Conservation (phyloP, 2,329 filamentous ascomycete genomes). For the Emergomyces orientalis region DNA sequence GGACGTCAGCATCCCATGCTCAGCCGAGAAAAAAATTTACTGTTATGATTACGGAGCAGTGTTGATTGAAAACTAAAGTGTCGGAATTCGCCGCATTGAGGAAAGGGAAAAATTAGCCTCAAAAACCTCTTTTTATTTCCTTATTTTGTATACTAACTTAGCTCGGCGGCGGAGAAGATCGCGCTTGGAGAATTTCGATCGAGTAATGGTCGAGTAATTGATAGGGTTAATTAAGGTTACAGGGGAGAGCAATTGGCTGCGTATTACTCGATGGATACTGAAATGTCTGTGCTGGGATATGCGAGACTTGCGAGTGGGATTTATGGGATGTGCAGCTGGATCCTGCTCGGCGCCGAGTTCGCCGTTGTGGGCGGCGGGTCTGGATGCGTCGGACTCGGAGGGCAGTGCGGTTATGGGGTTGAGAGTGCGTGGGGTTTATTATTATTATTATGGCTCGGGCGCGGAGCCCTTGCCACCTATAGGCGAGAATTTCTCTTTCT, state of each 20-base stretch:
- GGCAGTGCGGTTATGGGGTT: no score
- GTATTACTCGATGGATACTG: not conserved
- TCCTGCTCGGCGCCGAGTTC: not conserved
- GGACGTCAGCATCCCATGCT: not conserved
- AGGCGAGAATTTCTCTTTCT: no score
- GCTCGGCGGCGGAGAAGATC: not conserved
- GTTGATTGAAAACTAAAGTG: no score
- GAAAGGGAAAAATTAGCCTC: not conserved
- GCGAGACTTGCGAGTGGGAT: no score
- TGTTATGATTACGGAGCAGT: not conserved
- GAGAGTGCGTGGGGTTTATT: no score
- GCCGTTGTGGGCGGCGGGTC: not conserved
- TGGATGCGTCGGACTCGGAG: no score
- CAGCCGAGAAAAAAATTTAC: not conserved
- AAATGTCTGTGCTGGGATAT: no score
- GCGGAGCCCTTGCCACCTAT: no score
- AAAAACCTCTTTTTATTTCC: not conserved
- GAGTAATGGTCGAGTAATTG: slow-evolving; percentile 6
- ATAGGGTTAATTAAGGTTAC: slow-evolving; percentile 7
- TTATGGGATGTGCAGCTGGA: no score
- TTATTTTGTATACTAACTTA: not conserved
- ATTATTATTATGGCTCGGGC: no score
- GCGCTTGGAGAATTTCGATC: not conserved
- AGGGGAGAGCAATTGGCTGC: not conserved
- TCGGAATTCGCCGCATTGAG: not conserved